Percentiles rank a stretch among this genome's conserved stretches.
These are phyloP conservation scores for Kondoa malvinella DNA, from an alignment of 768 basidiomycete species.

Conservation along the genomic window DNA sequence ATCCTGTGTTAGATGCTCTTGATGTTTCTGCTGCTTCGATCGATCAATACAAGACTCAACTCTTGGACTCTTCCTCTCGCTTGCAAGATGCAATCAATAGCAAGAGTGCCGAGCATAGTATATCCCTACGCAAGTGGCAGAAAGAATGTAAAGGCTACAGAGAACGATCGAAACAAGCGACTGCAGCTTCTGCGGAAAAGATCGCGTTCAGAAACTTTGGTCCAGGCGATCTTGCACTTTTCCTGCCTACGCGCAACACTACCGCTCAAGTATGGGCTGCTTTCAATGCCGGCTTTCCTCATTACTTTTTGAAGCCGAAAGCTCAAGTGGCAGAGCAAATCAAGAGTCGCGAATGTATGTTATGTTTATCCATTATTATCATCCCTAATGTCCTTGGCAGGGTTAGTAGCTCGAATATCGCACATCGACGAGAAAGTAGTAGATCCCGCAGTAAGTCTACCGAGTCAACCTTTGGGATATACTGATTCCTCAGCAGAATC, in stretches of 20 bases:
- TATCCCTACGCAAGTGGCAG: conserved; percentile 67
- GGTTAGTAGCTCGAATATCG: conserved; percentile 85
- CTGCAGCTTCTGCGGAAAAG: conserved; percentile 48
- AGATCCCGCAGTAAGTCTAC: conserved; percentile 47
- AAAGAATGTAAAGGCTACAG: conserved; percentile 92
- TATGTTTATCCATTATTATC: background rate
- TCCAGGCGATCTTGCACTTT: conserved; percentile 86
- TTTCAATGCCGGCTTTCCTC: conserved; percentile 94
- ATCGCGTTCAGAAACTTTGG: conserved; percentile 85
- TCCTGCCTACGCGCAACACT: conserved; percentile 87
- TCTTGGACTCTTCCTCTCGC: background rate
- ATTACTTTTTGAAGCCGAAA: conserved; percentile 84
- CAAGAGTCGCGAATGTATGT: conserved; percentile 56
- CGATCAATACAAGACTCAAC: background rate
- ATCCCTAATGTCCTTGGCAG: background rate
- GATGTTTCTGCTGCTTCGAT: too few species aligned
- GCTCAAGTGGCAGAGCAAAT: conserved; percentile 74
- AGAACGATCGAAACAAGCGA: conserved; percentile 46
- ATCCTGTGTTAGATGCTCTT: too few species aligned
- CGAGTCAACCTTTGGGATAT: background rate
- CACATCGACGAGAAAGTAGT: conserved; percentile 72
- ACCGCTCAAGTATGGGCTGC: conserved; percentile 92
- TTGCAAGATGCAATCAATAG: background rate
- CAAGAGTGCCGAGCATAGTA: background rate
- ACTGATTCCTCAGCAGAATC: conserved; percentile 41